Percentiles rank a stretch among this genome's conserved stretches.
These are phyloP conservation scores for Syncephalastrum monosporum DNA, from an alignment of 371 early-diverging fungal genomes.

Conservation along the genomic window DNA sequence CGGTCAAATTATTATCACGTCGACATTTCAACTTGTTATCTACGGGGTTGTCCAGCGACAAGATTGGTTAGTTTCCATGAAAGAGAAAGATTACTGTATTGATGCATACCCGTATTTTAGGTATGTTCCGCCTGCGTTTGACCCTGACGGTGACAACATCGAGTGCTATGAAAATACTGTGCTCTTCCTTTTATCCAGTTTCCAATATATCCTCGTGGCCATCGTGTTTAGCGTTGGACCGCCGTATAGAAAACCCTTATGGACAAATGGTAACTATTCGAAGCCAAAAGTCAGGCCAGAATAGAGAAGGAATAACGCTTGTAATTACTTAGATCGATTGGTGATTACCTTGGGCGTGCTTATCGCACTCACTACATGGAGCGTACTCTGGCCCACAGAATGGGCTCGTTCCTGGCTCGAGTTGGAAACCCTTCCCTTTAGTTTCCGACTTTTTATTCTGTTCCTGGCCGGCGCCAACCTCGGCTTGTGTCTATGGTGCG, in stretches of 20 bases:
- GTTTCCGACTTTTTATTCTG: conserved; percentile 49
- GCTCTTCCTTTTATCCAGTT: conserved; percentile 86
- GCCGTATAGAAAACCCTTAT: conserved; percentile 84
- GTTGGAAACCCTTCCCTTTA: conserved; percentile 49
- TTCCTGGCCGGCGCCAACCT: conserved; percentile 47
- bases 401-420: conserved; percentile 53
- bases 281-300: background rate
- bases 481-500: conserved; percentile 46
- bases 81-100: too few relatives aligned
- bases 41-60: conserved; percentile 72
- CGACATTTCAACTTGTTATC: conserved; percentile 72
- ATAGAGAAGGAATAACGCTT: background rate
- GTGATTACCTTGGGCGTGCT: conserved; percentile 51
- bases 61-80: conserved; percentile 51
- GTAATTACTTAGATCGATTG: conserved; percentile 41
- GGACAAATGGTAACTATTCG: conserved; percentile 65
- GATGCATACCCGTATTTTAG: conserved; percentile 10
- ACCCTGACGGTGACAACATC: conserved; percentile 73
- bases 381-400: conserved; percentile 45
- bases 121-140: conserved; percentile 54
- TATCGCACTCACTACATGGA: conserved; percentile 49
- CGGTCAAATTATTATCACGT: conserved; percentile 84
- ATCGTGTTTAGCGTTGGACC: conserved; percentile 93
- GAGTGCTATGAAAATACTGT: conserved; percentile 84
- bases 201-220: conserved; percentile 90